Evolutionary conservation across 2,329 filamentous ascomycete genomes (phyloP), one percentile per base, ranked within the genome.

Genomic region (Thermothelomyces thermophilus): DNA sequence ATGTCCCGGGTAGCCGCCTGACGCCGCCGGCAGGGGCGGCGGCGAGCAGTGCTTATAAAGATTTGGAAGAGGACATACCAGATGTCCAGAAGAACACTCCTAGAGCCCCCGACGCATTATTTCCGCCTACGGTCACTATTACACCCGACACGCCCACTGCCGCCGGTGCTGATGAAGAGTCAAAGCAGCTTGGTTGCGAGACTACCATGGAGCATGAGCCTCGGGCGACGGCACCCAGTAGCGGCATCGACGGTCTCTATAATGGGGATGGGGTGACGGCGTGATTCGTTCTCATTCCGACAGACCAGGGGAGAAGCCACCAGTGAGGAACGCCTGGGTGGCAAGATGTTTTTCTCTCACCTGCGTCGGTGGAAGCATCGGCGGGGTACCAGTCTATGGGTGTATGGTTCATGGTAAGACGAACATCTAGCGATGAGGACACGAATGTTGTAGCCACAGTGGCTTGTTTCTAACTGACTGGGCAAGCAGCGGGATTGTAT

Each of bases 61-160:
- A 52, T 37, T 33, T 48, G 20, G 30, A 28, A 42, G 39, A 48
- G 54, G 8, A 6, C 7, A 17, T 11, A 24, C 2, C 17, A 22
- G 14, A 57, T 45, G 34, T 44, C 34, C n/a, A 58, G 49, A 36
- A 57, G 8, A 57, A 7, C 53, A 63, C 66, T 26, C 57, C 61
- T 3, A 60, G 64, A 26, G 58, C 48, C n/a, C 52, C 49, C 1
- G 59, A 53, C 14, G 51, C 46, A 19, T 45, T 63, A 5, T 40
- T 62, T n/a, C 62, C 71, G 0, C 74, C 75, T 0, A 64, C 73
- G 34, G 58, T 77, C 0, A 70, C 69, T 35, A 58, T 79, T n/a
- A 77, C 75, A 0, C 73, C 74, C 0, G 74, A 71, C 14, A 78
- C 76, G 1, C 74, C 76, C 2, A 66, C 64, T 0, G 61, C 66